Evolutionary conservation across 169 alveolate genomes (phyloP), one percentile per base, ranked within the genome.

Genomic region (Cryptosporidium ubiquitum): DNA sequence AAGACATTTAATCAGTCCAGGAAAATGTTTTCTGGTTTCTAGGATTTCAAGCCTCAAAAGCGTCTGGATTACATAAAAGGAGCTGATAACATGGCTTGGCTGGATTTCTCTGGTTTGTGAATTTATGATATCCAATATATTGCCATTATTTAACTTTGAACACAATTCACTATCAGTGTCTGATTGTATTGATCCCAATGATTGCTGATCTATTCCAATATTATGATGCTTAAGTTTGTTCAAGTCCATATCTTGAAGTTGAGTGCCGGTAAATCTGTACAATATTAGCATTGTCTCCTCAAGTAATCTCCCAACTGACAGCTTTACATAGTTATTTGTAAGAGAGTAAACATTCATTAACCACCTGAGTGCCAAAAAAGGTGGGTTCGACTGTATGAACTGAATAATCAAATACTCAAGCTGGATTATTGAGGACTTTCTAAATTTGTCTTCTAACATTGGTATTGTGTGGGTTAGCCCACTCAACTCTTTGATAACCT

Each of bases 381-480:
- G 64, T 3, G 89, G 89, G 33, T 60, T 66, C 18, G 89, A 79
- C 68, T 79, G 89, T 37, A 79, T 23, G 26, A 79, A 79, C 26
- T 79, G 89, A 2, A 42, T 20, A 57, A 79, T 61, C 37, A 79
- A 29, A 3, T 79, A 79, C 51, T 79, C 89, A 18, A 79, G 60
- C 55, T 79, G 89, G 12, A 44, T 60, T n/a, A 79, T 33, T n/a
- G 89, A 61, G 9, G 61, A 20, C 14, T 79, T 58, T 47, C 52
- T 58, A 35, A 60, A 61, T 3, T 16, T 26, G 9, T 40, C 51
- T 9, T 26, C 55, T 33, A 79, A 29, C 42, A 61, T 29, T 42
- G 89, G 89, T 9, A 79, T 51, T 79, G 75, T 79, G 75, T 79
- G 89, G 39, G 68, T 44, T 42, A 79, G 29, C 39, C 89, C 89